These are phyloP conservation scores for Emiliania huxleyi DNA, from an alignment of 78 protist species.

Conservation along the genomic window DNA sequence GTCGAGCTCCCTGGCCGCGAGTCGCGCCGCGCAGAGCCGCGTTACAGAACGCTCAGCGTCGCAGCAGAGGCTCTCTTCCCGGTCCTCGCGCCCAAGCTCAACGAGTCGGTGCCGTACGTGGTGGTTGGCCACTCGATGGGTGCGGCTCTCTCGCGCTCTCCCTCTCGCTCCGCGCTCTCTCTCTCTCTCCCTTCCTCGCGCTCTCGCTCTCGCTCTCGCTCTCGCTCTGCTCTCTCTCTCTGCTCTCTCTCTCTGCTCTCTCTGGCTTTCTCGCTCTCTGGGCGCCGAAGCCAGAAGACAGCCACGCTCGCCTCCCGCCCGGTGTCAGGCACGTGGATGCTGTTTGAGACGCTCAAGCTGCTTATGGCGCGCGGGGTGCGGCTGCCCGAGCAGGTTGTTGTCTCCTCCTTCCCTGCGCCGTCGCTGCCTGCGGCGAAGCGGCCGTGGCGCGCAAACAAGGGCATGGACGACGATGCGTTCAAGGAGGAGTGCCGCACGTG, in stretches of 20 bases:
- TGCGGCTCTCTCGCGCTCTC: too few species aligned
- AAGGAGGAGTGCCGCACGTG: not conserved
- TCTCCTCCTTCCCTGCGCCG: not conserved
- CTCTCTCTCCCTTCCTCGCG: too few species aligned
- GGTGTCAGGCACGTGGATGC: conserved; percentile 6
- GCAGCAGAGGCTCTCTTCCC: not conserved
- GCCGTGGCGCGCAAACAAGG: not conserved
- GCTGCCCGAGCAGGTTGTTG: not conserved
- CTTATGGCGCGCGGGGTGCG: not conserved
- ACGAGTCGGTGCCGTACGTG: not conserved
- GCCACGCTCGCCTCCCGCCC: too few species aligned
- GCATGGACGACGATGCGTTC: not conserved
- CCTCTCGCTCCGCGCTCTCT: too few species aligned
- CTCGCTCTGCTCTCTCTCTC: too few species aligned
- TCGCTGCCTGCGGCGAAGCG: not conserved
- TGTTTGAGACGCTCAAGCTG: not conserved
- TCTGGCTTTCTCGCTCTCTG: too few species aligned
- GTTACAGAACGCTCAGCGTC: not conserved
- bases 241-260: too few species aligned
- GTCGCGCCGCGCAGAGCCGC: not conserved
- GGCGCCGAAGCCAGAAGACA: too few species aligned
- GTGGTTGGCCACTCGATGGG: not conserved
- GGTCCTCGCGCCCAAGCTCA: not conserved
- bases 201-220: too few species aligned
- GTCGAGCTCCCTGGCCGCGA: not conserved